Base-by-base conservation (phyloP, 768 basidiomycete genomes). In the Goffeauzyma gilvescens region DNA sequence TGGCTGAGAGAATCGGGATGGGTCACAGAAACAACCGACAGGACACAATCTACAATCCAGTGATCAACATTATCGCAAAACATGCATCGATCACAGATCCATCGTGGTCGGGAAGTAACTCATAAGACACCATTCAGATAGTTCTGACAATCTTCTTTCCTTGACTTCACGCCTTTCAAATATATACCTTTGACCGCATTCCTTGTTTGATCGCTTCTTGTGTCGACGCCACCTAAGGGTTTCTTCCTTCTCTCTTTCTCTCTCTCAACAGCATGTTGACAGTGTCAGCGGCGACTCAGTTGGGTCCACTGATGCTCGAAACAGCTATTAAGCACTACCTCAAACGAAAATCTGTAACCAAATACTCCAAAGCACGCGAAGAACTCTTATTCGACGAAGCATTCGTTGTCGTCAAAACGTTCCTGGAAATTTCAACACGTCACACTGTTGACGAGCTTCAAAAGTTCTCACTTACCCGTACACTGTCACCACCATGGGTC, bases 301-400 rank as follows among this genome's bases (percentile, higher is more conserved):
- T 58, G 20, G 59, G 59, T n/a, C 61, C 61, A 2, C 44, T 63
- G 20, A 42, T 63, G 30, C 51, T 63, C 28, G 59, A 59, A 37
- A 82, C 79, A 1, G 69, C 85, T n/a, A 69, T 85, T 55, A 80
- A 79, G 59, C 84, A 87, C 58, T 89, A 84, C 60, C 73, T 87
- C 36, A 76, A 79, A 32, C 71, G 75, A 12, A 58, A 55, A 38
- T 40, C 46, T 21, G 45, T 53, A 6, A 50, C 53, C 8, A 62
- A 66, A 28, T 62, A 62, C 24, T 65, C 67, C 26, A 67, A 70
- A 26, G 72, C 73, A 5, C 71, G 76, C 53, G 76, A 83, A 39
- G 80, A 86, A 57, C 64, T 87, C 21, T 63, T 87, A 44, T 87
- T 83, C 54, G 79, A 86, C 48, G 74, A 81, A 54, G 77, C 76